Evolutionary conservation across 257 asterid genomes (phyloP).

Genomic region (Plantago major): DNA sequence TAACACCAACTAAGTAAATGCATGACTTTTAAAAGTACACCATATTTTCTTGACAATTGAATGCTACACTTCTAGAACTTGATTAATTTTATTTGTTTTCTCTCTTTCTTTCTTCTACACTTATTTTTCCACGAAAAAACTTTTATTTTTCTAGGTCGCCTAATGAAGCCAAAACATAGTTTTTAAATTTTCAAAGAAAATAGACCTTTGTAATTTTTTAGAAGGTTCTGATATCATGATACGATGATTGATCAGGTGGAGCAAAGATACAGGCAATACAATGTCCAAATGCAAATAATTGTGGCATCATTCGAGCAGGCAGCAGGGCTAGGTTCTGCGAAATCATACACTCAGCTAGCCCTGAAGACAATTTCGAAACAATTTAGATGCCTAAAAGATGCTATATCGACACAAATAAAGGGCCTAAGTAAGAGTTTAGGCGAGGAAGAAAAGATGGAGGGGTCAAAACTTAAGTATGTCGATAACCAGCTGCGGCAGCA

Average conservation of each 20-base stretch:
- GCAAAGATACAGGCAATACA: slow-evolving; percentile 57
- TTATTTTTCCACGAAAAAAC: no score
- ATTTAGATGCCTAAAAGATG: slow-evolving; percentile 55
- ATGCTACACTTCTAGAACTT: no score
- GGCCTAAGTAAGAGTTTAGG: slow-evolving; percentile 44
- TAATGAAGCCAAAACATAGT: no score
- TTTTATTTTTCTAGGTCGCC: no score
- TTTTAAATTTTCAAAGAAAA: no score
- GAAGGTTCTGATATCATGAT: background rate
- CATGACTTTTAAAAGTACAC: no score
- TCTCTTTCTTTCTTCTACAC: no score
- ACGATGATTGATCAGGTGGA: slow-evolving; percentile 43
- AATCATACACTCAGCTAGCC: slow-evolving; percentile 55
- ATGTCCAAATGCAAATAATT: slow-evolving; percentile 56
- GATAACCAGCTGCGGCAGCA: slow-evolving; percentile 51
- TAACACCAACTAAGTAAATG: no score
- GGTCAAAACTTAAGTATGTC: slow-evolving; percentile 43
- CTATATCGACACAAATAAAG: slow-evolving; percentile 47
- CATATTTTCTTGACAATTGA: no score
- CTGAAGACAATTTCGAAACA: slow-evolving; percentile 60
- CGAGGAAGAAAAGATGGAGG: slow-evolving; percentile 35
- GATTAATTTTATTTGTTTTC: no score
- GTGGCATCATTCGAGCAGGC: slow-evolving; percentile 54
- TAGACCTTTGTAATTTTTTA: background rate
- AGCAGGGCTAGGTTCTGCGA: slow-evolving; percentile 64